phyloP scores from a whole-genome alignment of 352 stramenopile genomes.

The Pythium aquatile region DNA sequence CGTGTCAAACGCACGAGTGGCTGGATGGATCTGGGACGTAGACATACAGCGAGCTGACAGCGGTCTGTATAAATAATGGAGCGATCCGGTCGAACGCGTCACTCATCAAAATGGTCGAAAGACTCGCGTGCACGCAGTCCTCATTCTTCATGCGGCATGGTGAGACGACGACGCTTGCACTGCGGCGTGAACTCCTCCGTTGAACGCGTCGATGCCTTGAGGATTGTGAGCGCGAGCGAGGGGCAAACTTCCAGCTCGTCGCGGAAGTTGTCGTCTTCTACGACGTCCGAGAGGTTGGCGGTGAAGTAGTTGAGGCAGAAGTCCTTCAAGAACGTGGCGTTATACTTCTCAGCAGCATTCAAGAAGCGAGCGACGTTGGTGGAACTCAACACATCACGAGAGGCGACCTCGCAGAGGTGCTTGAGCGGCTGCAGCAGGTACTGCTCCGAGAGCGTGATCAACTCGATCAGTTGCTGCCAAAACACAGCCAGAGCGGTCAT shows the following conservation, averaged over 20 bases:
- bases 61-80: conserved; percentile 15
- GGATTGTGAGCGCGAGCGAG: conserved; percentile 70
- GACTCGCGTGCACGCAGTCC: not conserved
- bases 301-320: conserved; percentile 80
- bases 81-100: not conserved
- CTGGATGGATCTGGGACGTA: not conserved
- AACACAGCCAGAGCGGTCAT: no score
- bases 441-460: conserved; percentile 78
- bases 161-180: conserved; percentile 70
- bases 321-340: conserved; percentile 81
- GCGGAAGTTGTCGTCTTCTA: conserved; percentile 81
- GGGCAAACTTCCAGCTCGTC: conserved; percentile 80
- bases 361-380: conserved; percentile 78
- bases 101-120: not conserved
- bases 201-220: conserved; percentile 56
- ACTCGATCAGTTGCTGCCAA: conserved; percentile 80
- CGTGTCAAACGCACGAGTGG: not conserved
- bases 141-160: conserved; percentile 78
- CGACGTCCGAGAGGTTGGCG: conserved; percentile 70
- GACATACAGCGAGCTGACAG: not conserved
- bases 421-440: conserved; percentile 77
- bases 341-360: conserved; percentile 80
- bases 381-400: conserved; percentile 65
- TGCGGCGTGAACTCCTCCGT: conserved; percentile 33
- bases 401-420: conserved; percentile 73